Evolutionary conservation across 208 protist species (phyloP).

Genomic region (Angomonas desouzai): DNA sequence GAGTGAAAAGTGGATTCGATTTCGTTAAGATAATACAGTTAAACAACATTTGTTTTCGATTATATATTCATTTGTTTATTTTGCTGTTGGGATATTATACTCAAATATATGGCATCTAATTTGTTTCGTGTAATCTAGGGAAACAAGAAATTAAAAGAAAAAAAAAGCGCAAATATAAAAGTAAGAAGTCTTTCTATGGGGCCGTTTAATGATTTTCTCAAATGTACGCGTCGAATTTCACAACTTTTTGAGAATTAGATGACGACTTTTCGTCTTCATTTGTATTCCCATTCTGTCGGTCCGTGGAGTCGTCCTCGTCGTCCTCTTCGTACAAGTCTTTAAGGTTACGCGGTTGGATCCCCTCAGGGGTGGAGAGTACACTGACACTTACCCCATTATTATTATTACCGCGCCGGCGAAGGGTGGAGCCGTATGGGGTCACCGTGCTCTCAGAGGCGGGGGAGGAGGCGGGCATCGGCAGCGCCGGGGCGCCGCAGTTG

Average conservation of each 20-base stretch:
- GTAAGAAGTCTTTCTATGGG: not conserved
- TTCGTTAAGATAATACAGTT: no score
- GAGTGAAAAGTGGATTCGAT: no score
- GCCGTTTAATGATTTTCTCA: not conserved
- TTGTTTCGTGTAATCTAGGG: no score
- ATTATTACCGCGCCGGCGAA: not conserved
- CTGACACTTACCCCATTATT: not conserved
- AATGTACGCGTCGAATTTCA: conserved; percentile 4
- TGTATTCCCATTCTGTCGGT: not conserved
- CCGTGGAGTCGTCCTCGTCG: not conserved
- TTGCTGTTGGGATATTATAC: no score
- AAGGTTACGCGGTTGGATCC: not conserved
- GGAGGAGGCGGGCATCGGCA: conserved; percentile 29
- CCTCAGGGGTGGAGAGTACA: not conserved
- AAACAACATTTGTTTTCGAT: no score
- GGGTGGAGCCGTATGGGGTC: not conserved
- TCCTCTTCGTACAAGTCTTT: conserved; percentile 4
- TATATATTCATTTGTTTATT: no score
- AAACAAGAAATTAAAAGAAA: no score
- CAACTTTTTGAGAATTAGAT: conserved; percentile 4
- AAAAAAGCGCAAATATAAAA: not conserved
- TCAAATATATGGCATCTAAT: no score
- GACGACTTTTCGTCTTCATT: conserved; percentile 9
- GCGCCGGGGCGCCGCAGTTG: not conserved
- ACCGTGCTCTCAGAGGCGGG: conserved; percentile 45